These are phyloP conservation scores for Gossypium australe DNA, from an alignment of 345 rosid species.

Conservation along the genomic window DNA sequence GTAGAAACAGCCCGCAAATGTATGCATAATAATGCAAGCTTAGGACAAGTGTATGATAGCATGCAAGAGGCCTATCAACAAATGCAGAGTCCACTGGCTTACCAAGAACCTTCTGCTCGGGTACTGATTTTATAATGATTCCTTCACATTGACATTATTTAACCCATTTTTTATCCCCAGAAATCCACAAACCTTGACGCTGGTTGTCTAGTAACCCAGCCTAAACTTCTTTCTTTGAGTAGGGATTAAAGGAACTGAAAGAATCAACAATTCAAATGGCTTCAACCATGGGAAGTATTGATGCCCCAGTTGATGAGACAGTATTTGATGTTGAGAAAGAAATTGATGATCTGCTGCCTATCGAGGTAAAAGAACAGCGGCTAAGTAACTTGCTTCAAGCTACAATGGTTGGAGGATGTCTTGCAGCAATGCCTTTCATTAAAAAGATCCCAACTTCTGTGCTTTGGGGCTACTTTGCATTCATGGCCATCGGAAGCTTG, in stretches of 20 bases:
- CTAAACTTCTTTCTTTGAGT: conserved; percentile 9
- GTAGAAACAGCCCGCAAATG: conserved; percentile 58
- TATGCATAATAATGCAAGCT: conserved; percentile 46
- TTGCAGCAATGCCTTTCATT: conserved; percentile 84
- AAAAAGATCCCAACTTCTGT: conserved; percentile 87
- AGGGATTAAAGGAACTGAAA: conserved; percentile 67
- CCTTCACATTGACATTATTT: neutral
- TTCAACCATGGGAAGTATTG: conserved; percentile 42
- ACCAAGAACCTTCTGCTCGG: conserved; percentile 52
- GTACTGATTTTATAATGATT: conserved; percentile 24
- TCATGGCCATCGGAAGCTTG: conserved; percentile 90
- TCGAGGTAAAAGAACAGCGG: conserved; percentile 91
- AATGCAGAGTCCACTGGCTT: conserved; percentile 63
- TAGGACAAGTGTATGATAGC: conserved; percentile 60
- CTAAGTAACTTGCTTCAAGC: conserved; percentile 93
- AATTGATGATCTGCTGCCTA: conserved; percentile 77
- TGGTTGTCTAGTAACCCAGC: neutral
- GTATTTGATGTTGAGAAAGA: conserved; percentile 80
- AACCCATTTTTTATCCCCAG: neutral
- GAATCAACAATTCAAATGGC: conserved; percentile 57
- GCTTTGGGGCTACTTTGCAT: conserved; percentile 95
- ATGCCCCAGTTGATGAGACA: conserved; percentile 40
- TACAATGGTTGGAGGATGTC: conserved; percentile 68
- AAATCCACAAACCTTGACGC: neutral
- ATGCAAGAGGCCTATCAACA: conserved; percentile 76